Base-by-base conservation (phyloP, 805 yeast species). In the Metschnikowia lunata region DNA sequence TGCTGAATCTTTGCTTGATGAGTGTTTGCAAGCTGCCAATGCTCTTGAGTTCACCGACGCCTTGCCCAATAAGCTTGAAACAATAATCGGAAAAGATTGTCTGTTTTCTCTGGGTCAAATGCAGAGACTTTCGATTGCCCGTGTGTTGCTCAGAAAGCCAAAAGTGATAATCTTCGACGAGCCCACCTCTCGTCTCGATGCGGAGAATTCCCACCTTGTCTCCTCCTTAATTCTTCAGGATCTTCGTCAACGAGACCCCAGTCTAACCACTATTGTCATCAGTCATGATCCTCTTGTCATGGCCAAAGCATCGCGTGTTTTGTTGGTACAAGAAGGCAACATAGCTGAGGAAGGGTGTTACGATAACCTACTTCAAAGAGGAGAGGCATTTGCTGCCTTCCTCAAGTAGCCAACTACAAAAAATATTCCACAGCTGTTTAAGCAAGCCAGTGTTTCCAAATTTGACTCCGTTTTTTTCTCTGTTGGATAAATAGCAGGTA, bases 61-160 rank as follows among this genome's bases (percentile, higher is more conserved):
- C 0, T 67, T 87, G 9, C 81, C 85, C 0, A 66, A 75, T 1
- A 84, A 85, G 0, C 57, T 88, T 15, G 70, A 80, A 33, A 78
- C 96, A 0, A 56, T 63, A 11, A 66, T 91, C 23, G 84, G 82
- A 2, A 59, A 71, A 3, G 62, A 67, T 11, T 50, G 69, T 1
- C 52, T 78, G 35, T 62, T 91, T 1, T 89, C 97, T 1, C 95
- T 96, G 26, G 99, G 99, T 2, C 98, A 93, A 61, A 72, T 84
- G 8, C 98, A 93, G 60, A 67, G 97, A 44, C 60, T 93, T 1
- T 82, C 93, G 0, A 79, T 93, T 40, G 96, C 91, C 0, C 72
- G 98, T 40, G 93, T 96, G 0, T 50, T 93, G 4, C 46, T 90
- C 5, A 65, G 90, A 31, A 68, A 73, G 15, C 93, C 97, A 0